Conservation (phyloP, 1,284 basidiomycete species). For the Moesziomyces globuligerus region DNA sequence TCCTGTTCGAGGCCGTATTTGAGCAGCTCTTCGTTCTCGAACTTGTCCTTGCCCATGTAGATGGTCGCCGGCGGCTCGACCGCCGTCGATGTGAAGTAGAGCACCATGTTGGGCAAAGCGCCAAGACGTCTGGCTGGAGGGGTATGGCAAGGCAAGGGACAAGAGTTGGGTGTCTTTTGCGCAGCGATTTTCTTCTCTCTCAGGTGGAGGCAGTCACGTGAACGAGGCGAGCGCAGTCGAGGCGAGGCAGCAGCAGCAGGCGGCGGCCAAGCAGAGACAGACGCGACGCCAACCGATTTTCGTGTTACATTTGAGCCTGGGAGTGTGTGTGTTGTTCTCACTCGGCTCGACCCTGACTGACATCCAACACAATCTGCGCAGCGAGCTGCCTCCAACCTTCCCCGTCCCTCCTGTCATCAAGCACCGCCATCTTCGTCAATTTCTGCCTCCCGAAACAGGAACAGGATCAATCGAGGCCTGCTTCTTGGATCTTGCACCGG, state of each 20-base stretch:
- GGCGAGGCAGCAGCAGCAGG: neutral
- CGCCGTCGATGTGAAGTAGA: constrained; percentile 72
- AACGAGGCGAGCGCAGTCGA: neutral
- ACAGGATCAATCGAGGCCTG: neutral
- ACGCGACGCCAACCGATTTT: constrained; percentile 9
- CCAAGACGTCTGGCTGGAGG: no score
- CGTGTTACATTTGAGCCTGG: constrained; percentile 10
- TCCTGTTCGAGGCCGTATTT: constrained; percentile 75
- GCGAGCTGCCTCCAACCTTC: neutral
- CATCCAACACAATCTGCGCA: constrained; percentile 1
- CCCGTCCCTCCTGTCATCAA: neutral
- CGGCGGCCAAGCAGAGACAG: neutral
- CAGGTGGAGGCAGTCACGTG: constrained; percentile 44
- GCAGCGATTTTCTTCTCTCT: neutral
- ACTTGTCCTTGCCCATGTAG: constrained; percentile 95
- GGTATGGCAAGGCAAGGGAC: no score
- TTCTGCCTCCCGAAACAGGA: neutral
- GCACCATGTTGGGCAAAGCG: constrained; percentile 70
- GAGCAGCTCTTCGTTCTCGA: constrained; percentile 83
- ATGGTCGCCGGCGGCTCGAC: constrained; percentile 77
- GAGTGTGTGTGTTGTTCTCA: constrained; percentile 30
- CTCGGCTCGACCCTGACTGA: neutral
- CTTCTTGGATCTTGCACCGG: neutral
- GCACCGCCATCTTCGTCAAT: neutral
- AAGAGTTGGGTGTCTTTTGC: neutral